Evolutionary conservation across 768 basidiomycete species (phyloP).

Genomic region (Amanita muscaria): DNA sequence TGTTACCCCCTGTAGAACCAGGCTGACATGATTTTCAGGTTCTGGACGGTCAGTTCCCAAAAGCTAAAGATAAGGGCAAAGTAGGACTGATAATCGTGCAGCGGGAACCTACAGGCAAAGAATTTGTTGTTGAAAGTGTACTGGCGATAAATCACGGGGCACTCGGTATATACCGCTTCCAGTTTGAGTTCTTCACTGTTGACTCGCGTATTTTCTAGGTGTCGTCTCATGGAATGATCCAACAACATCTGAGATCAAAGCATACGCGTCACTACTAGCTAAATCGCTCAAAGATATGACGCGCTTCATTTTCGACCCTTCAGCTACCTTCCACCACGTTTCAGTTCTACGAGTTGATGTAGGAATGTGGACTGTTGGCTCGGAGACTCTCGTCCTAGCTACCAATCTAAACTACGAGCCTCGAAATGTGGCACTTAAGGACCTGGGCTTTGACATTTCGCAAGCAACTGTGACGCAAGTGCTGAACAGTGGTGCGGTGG

Average conservation of each 20-base stretch:
- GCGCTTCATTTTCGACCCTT: slow-evolving; percentile 36
- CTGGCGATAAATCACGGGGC: slow-evolving; percentile 67
- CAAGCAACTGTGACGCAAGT: slow-evolving; percentile 17
- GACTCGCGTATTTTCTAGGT: slow-evolving; percentile 14
- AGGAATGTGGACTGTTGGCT: slow-evolving; percentile 38
- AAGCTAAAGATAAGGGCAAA: background rate
- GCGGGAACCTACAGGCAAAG: slow-evolving; percentile 56
- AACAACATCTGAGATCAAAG: slow-evolving; percentile 42
- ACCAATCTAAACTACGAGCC: slow-evolving; percentile 40
- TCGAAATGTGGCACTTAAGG: slow-evolving; percentile 17
- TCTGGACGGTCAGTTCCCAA: slow-evolving; percentile 36
- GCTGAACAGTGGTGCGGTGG: slow-evolving; percentile 25
- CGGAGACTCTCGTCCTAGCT: slow-evolving; percentile 38
- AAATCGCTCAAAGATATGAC: slow-evolving; percentile 36
- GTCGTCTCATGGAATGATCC: slow-evolving; percentile 51
- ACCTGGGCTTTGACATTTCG: background rate
- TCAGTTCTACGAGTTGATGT: slow-evolving; percentile 35
- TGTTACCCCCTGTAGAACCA: background rate
- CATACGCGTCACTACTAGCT: slow-evolving; percentile 41
- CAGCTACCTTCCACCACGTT: slow-evolving; percentile 31
- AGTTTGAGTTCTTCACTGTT: background rate
- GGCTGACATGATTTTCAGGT: slow-evolving; percentile 17
- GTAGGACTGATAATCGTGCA: slow-evolving; percentile 9
- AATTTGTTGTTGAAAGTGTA: slow-evolving; percentile 58
- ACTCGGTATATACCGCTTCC: slow-evolving; percentile 28